phyloP scores from a whole-genome alignment of 305 asterid genomes.

The Fraxinus nigra region DNA sequence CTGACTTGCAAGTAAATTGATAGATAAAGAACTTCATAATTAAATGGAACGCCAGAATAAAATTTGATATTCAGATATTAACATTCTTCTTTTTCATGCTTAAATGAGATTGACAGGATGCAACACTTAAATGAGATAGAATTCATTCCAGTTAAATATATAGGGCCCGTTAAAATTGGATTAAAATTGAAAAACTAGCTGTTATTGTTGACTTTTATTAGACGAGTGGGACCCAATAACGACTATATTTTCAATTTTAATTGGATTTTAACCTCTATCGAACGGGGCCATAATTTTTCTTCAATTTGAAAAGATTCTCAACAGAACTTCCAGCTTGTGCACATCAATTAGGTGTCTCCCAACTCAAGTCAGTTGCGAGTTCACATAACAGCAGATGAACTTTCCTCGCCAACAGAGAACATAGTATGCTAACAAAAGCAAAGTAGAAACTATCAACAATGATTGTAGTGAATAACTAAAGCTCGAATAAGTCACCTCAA shows the following conservation, averaged over 20 bases:
- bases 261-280: too few relatives aligned
- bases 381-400: neutral
- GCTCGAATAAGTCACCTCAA: neutral
- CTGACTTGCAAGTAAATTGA: neutral
- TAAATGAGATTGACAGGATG: neutral
- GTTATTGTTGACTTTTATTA: too few relatives aligned
- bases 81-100: neutral
- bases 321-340: neutral
- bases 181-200: too few relatives aligned
- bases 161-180: too few relatives aligned
- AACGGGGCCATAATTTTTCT: neutral
- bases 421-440: neutral
- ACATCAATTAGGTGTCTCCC: slow-evolving; percentile 12
- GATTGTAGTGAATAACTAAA: neutral
- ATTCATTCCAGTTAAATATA: neutral
- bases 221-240: too few relatives aligned
- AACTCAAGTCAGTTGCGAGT: neutral
- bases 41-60: neutral
- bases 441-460: slow-evolving; percentile 1
- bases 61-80: neutral
- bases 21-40: neutral
- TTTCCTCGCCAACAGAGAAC: neutral
- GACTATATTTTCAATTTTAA: too few relatives aligned
- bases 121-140: neutral
- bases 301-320: slow-evolving; percentile 9